Conservation (phyloP, 352 stramenopile species). For the Globisporangium parvum region DNA sequence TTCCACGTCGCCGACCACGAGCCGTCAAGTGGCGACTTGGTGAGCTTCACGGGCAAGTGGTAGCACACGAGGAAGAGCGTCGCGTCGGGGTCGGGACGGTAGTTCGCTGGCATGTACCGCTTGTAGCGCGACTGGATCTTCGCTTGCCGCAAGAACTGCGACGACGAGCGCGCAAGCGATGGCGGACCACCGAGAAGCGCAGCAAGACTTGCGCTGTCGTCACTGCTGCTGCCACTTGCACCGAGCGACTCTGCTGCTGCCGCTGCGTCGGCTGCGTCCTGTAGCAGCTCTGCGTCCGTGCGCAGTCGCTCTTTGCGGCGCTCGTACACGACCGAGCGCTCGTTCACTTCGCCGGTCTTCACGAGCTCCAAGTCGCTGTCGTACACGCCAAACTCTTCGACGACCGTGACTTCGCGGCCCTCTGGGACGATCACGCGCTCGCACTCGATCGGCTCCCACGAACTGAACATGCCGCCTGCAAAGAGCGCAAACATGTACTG, state of each 20-base stretch:
- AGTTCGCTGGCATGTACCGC: constrained; percentile 70
- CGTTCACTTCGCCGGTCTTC: constrained; percentile 39
- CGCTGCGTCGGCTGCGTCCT: constrained; percentile 14
- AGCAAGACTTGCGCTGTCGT: neutral
- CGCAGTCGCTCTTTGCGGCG: constrained; percentile 18
- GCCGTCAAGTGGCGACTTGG: constrained; percentile 50
- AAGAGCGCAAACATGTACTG: constrained; percentile 91
- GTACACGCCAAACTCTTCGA: constrained; percentile 72
- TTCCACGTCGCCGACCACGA: constrained; percentile 88
- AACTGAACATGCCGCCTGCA: constrained; percentile 76
- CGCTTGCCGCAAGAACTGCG: constrained; percentile 51
- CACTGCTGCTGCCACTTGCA: constrained; percentile 14
- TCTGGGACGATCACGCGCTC: constrained; percentile 72
- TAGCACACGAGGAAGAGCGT: constrained; percentile 92
- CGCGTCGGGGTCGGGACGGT: constrained; percentile 41
- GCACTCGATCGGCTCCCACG: constrained; percentile 71
- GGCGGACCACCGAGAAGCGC: neutral
- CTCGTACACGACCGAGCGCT: constrained; percentile 64
- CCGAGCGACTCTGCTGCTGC: constrained; percentile 16
- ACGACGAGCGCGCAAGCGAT: constrained; percentile 25
- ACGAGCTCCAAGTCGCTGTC: constrained; percentile 60
- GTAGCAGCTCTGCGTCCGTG: constrained; percentile 10
- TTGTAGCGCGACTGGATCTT: constrained; percentile 82
- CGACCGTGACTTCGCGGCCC: constrained; percentile 72
- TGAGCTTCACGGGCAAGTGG: constrained; percentile 88